Evolutionary conservation across 306 rosid species (phyloP).

Genomic region (Abrus precatorius): DNA sequence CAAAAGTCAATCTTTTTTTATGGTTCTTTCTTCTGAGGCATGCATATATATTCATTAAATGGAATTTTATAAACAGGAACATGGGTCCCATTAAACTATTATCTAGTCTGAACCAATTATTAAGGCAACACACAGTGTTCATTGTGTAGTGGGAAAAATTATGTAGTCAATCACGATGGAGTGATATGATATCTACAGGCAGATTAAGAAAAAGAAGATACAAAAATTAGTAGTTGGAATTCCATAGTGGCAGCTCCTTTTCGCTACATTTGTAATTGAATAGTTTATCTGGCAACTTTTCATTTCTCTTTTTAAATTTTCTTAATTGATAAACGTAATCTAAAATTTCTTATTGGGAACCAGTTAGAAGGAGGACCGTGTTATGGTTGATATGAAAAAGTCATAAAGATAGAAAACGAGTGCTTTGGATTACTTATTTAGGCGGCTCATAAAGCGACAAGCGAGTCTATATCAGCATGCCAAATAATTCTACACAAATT

Average conservation of each 20-base stretch:
- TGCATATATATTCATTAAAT: slow-evolving; percentile 12
- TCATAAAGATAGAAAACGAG: neutral
- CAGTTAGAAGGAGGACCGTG: slow-evolving; percentile 24
- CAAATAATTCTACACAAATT: slow-evolving; percentile 21
- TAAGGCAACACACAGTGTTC: slow-evolving; percentile 49
- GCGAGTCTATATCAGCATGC: slow-evolving; percentile 37
- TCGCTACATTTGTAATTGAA: slow-evolving; percentile 29
- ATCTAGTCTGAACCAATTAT: slow-evolving; percentile 45
- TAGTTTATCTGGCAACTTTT: slow-evolving; percentile 26
- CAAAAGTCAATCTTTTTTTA: slow-evolving; percentile 38
- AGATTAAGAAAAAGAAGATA: slow-evolving; percentile 6
- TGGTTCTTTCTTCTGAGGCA: slow-evolving; percentile 37
- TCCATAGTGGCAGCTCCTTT: slow-evolving; percentile 40
- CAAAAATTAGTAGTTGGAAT: slow-evolving; percentile 10
- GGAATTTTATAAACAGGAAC: slow-evolving; percentile 5
- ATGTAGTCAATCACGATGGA: slow-evolving; percentile 47
- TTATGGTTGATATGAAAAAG: slow-evolving; percentile 5
- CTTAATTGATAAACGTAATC: neutral
- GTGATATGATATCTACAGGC: slow-evolving; percentile 14
- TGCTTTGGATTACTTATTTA: neutral
- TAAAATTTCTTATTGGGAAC: slow-evolving; percentile 6
- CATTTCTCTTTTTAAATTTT: slow-evolving; percentile 12
- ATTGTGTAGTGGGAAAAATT: slow-evolving; percentile 53
- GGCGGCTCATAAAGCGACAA: slow-evolving; percentile 39
- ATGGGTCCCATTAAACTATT: slow-evolving; percentile 43